Evolutionary conservation across 2,329 filamentous ascomycete species (phyloP).

Genomic region (Sclerotinia trifoliorum): DNA sequence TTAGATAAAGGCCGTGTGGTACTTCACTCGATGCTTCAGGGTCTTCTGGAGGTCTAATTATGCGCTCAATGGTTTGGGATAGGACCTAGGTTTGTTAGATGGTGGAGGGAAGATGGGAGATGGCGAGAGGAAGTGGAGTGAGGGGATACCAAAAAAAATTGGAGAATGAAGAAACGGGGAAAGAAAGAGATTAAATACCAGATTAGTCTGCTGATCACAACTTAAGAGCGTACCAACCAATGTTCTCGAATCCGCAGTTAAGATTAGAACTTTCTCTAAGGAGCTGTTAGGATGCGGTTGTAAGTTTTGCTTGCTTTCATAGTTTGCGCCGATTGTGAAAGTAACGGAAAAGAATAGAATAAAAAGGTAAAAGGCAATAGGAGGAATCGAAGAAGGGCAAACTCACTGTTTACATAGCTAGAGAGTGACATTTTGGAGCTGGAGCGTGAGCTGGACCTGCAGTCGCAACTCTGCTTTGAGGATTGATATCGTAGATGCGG

Average conservation of each 20-base stretch:
- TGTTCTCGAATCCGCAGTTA: slow-evolving; percentile 90
- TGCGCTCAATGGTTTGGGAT: slow-evolving; percentile 78
- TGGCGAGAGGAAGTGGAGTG: background rate
- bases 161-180: too few species aligned
- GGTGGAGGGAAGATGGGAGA: background rate
- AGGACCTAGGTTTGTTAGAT: slow-evolving; percentile 59
- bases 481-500: slow-evolving; percentile 23
- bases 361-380: background rate
- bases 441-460: slow-evolving; percentile 16
- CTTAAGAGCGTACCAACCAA: slow-evolving; percentile 78
- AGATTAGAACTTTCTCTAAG: slow-evolving; percentile 83
- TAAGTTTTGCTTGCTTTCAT: slow-evolving; percentile 34
- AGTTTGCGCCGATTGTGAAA: background rate
- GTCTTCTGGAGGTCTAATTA: slow-evolving; percentile 84
- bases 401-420: slow-evolving; percentile 53
- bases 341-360: background rate
- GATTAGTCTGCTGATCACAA: slow-evolving; percentile 88
- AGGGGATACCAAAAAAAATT: background rate
- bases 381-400: background rate
- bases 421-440: slow-evolving; percentile 50
- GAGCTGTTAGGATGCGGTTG: slow-evolving; percentile 40
- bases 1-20: slow-evolving; percentile 83
- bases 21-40: slow-evolving; percentile 77
- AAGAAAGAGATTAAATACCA: slow-evolving; percentile 48
- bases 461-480: slow-evolving; percentile 33